Conservation (phyloP, 345 rosid species). For the Eucalyptus curtisii region DNA sequence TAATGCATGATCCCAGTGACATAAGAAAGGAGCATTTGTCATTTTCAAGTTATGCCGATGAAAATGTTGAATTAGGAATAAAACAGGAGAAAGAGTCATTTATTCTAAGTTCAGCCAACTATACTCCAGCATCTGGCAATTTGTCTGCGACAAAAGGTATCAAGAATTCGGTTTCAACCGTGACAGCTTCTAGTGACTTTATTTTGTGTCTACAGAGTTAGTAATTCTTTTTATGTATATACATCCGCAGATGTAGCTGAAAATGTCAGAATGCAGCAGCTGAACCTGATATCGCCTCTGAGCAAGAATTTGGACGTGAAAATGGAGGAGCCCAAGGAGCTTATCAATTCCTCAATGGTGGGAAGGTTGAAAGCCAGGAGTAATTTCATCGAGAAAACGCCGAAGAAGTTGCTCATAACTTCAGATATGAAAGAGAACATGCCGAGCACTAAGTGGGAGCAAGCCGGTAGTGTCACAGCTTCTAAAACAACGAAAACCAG, state of each 20-base stretch:
- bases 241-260: neutral
- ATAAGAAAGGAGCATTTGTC: neutral
- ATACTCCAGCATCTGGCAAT: neutral
- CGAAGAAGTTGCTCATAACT: neutral
- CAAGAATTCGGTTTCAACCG: neutral
- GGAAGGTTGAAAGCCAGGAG: neutral
- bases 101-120: neutral
- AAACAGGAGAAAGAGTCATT: neutral
- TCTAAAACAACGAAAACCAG: constrained; percentile 2
- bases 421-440: constrained; percentile 17
- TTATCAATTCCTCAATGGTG: neutral
- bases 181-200: neutral
- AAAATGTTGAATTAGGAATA: neutral
- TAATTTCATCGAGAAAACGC: neutral
- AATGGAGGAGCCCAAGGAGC: too few relatives aligned
- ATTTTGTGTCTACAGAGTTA: neutral
- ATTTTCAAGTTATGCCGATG: neutral
- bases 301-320: too few relatives aligned
- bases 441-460: neutral
- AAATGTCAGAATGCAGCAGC: neutral
- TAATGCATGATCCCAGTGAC: neutral
- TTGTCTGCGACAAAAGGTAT: neutral
- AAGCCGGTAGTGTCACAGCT: neutral
- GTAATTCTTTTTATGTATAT: neutral
- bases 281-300: neutral